Evolutionary conservation across 2,329 filamentous ascomycete genomes (phyloP).

Genomic region (Coniochaeta sp.): DNA sequence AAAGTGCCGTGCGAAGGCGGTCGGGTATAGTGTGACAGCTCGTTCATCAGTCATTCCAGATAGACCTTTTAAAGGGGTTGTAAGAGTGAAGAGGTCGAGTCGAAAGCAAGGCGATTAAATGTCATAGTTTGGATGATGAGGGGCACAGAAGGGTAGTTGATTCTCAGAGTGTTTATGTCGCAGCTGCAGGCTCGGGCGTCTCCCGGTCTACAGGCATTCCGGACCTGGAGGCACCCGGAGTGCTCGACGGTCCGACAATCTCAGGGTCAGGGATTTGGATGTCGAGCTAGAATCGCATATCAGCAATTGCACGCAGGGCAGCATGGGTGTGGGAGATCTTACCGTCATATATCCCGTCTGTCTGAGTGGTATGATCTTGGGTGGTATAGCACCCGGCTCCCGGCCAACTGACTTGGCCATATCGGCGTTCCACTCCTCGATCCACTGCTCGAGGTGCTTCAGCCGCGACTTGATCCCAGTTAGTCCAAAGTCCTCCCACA

Average conservation of each 20-base stretch:
- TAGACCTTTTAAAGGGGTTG: not conserved
- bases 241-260: slow-evolving; percentile 46
- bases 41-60: slow-evolving; percentile 1
- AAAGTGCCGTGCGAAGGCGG: not conserved
- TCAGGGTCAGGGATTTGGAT: slow-evolving; percentile 77
- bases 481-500: slow-evolving; percentile 86
- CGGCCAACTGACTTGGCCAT: slow-evolving; percentile 48
- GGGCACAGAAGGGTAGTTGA: not conserved
- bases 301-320: slow-evolving; percentile 9
- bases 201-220: slow-evolving; percentile 7
- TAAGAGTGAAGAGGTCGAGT: not conserved
- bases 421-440: slow-evolving; percentile 79
- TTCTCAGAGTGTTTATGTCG: not conserved
- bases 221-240: slow-evolving; percentile 29
- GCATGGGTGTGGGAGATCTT: slow-evolving; percentile 22
- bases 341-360: slow-evolving; percentile 84
- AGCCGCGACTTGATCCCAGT: slow-evolving; percentile 68
- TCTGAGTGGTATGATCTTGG: slow-evolving; percentile 70
- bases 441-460: slow-evolving; percentile 65
- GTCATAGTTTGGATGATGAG: not conserved
- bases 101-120: not conserved
- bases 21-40: not conserved
- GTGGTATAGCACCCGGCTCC: slow-evolving; percentile 44
- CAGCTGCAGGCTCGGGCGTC: not conserved
- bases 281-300: slow-evolving; percentile 50